Base-by-base conservation (phyloP, 2,329 filamentous ascomycete species). In the Neurospora sp. region DNA sequence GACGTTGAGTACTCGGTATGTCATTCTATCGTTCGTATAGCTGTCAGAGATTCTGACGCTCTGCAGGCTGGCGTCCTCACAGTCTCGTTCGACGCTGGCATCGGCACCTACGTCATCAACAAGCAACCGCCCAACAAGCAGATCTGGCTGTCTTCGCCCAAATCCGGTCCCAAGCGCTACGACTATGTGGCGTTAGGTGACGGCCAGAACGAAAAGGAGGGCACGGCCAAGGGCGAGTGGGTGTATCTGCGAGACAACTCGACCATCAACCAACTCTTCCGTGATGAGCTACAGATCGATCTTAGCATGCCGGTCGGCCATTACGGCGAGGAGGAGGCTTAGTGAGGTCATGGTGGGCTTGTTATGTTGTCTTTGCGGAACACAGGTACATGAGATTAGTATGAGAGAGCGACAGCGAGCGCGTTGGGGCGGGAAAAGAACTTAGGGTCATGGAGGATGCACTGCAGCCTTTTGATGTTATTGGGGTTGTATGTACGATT, bases 121-220 rank as follows among this genome's bases (percentile, higher is more conserved):
- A 99, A 99, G 81, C 96, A 99, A 80, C 96, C 96, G 0, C 93
- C 95, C 23, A 98, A 97, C 85, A 96, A 93, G 84, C 96, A 91
- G 79, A 97, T 99, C 78, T 99, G 96, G 96, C 88, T 98, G 66
- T 96, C 93, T 43, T 97, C 93, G 62, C 96, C 96, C 4, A 84
- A 93, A 69, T 94, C 92, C 6, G 96, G 96, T 0, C 96, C 96
- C 15, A 97, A 97, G 82, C 90, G 95, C 71, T 99, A 91, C 82
- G 94, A 98, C 80, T 99, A 92, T 87, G 91, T 97, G 69, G 79
- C 94, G 68, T 76, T 84, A 66, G 89, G 90, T 71, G 92, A 96
- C 76, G 84, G 87, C 39, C 91, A 93, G 84, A 81, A 89, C 76
- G 86, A 93, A 78, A 96, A 96, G 82, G 91, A 94, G 80, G 93